A percentile compares a stretch with the other conserved stretches of the same genome.
Conservation (phyloP, 164 flowering plant genomes). For the Berberis vulgaris region DNA sequence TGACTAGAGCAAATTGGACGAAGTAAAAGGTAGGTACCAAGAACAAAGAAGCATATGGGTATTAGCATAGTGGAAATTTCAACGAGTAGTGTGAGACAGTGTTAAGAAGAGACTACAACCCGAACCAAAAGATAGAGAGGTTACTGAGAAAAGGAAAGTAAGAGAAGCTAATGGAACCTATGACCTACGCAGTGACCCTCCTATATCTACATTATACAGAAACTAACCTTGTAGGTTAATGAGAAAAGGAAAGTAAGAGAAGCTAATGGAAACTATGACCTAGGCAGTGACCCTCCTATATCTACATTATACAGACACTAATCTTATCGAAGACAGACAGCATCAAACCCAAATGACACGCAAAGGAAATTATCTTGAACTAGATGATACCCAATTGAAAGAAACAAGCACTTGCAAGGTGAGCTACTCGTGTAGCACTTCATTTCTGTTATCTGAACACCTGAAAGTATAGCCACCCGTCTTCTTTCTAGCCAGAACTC, state of each 20-base stretch:
- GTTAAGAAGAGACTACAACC: background rate
- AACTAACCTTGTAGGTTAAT: no score
- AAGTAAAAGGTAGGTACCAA: conserved; percentile 5
- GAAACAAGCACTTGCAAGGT: no score
- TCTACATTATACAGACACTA: no score
- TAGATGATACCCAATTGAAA: no score
- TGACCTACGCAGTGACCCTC: conserved; percentile 13
- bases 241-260: background rate
- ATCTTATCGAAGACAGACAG: no score
- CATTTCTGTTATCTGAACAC: no score
- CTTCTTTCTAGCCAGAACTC: no score
- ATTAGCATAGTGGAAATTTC: conserved; percentile 1
- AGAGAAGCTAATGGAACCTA: background rate
- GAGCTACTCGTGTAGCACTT: no score
- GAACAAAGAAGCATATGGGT: background rate
- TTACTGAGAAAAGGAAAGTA: no score
- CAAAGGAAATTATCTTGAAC: no score
- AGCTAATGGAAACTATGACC: background rate
- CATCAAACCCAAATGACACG: no score
- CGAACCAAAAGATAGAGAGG: background rate
- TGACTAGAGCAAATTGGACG: background rate
- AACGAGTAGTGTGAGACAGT: conserved; percentile 3
- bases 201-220: background rate
- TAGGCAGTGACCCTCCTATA: conserved; percentile 12
- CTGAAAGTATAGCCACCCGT: no score